Evolutionary conservation across 495 filamentous ascomycete species (phyloP).

Genomic region (Bacidia rubella): DNA sequence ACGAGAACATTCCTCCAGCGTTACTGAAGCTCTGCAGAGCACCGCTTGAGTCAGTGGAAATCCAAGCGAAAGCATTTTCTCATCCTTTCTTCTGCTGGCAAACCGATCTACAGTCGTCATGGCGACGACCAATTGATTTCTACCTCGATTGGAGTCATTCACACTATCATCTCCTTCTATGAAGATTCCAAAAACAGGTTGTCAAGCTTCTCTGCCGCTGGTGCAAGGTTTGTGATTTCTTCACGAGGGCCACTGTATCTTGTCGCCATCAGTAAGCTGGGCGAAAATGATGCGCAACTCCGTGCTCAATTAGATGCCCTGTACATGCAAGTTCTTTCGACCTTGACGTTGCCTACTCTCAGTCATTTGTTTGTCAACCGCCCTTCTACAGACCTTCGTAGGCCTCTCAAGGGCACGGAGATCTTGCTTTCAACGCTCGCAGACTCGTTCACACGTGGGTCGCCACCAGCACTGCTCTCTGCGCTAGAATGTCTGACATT

Average conservation of each 20-base stretch:
- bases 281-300: slow-evolving; percentile 82
- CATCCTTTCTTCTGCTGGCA: slow-evolving; percentile 92
- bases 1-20: neutral
- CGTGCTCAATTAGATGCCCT: slow-evolving; percentile 79
- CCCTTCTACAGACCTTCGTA: slow-evolving; percentile 78
- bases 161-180: slow-evolving; percentile 96
- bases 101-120: slow-evolving; percentile 91
- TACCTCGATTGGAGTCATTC: slow-evolving; percentile 86
- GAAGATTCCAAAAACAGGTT: slow-evolving; percentile 63
- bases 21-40: slow-evolving; percentile 29
- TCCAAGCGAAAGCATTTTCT: slow-evolving; percentile 91
- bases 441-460: slow-evolving; percentile 88
- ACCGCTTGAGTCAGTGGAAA: slow-evolving; percentile 62
- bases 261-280: slow-evolving; percentile 78
- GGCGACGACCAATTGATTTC: slow-evolving; percentile 81
- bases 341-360: slow-evolving; percentile 79
- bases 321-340: slow-evolving; percentile 96
- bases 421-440: slow-evolving; percentile 79
- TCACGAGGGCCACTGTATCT: slow-evolving; percentile 80
- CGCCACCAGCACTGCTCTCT: slow-evolving; percentile 74
- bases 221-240: slow-evolving; percentile 68
- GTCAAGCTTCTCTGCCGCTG: slow-evolving; percentile 69
- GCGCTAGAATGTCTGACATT: slow-evolving; percentile 83
- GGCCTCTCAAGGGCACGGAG: slow-evolving; percentile 90
- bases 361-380: slow-evolving; percentile 79